Base-by-base conservation (phyloP, 768 basidiomycete genomes). In the Amanita molliuscula region DNA sequence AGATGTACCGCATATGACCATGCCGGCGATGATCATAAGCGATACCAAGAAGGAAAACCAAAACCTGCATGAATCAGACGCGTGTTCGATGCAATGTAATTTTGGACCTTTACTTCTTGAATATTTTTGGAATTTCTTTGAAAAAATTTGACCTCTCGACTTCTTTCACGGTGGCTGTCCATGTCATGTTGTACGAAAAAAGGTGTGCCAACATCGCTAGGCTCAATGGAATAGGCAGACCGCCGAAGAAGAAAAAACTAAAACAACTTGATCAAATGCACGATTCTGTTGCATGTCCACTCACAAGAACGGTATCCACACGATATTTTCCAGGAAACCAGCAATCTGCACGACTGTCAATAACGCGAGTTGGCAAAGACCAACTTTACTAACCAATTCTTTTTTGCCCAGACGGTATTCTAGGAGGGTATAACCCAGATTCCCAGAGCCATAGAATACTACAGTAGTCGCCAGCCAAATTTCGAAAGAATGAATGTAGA, bases 111-210 rank as follows among this genome's bases (percentile, higher is more conserved):
- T 74, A 88, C 61, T 88, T 74, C 58, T 77, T 80, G 20, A 79
- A 67, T 59, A 94, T 90, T 57, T 83, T 82, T 0, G 91, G 91
- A 23, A 93, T 82, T 64, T 94, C 91, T 59, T 85, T 82, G 73
- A 89, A 91, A 68, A 94, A 92, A 62, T 92, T 92, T 2, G 84
- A 87, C 26, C 81, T 75, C 62, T 90, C 77, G 18, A 93, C 87
- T 58, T 89, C 88, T 67, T 94, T 93, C 65, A 75, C 66, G 23
- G 75, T 78, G n/a, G 76, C 75, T 4, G 73, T 71, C 77, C 76
- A 78, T 26, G 71, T 68, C 23, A 78, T 78, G 53, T 78, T 72
- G 61, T 75, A 74, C 40, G 75, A 77, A 56, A 77, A 75, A 52
- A 77, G 65, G 52, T 86, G 81, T 3, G 83, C 81, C 38, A 85